These are phyloP conservation scores for Crucihimalaya himalaica DNA, from an alignment of 345 rosid species.

Conservation along the genomic window DNA sequence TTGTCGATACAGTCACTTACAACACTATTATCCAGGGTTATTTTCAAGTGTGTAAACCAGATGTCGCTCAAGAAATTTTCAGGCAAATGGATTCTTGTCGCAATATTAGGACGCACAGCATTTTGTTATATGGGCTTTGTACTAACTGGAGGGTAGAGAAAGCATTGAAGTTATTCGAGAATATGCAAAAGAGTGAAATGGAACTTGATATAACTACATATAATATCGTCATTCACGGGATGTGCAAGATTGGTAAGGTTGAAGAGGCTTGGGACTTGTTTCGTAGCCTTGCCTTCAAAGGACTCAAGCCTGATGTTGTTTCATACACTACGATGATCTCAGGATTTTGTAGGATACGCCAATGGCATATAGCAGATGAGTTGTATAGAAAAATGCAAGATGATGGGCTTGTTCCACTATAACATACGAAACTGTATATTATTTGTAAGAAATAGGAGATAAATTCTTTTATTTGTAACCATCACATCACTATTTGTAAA, in stretches of 20 bases:
- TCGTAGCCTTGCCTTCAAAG: not conserved
- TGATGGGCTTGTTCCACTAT: conserved; percentile 20
- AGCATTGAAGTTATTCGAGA: conserved; percentile 34
- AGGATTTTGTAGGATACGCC: conserved; percentile 38
- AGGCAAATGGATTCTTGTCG: conserved; percentile 37
- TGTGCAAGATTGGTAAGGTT: conserved; percentile 41
- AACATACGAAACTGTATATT: conserved; percentile 7
- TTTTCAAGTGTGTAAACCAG: conserved; percentile 33
- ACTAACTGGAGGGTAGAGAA: conserved; percentile 34
- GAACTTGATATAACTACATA: conserved; percentile 26
- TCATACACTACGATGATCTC: conserved; percentile 41
- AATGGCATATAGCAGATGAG: conserved; percentile 33
- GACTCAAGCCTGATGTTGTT: conserved; percentile 35
- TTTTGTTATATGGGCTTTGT: conserved; percentile 41
- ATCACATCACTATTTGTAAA: conserved; percentile 18
- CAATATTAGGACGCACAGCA: conserved; percentile 28
- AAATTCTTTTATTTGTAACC: conserved; percentile 16
- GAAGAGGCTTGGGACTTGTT: conserved; percentile 42
- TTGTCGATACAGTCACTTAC: conserved; percentile 35
- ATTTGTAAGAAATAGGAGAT: not conserved
- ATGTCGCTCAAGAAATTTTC: conserved; percentile 33
- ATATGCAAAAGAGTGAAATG: conserved; percentile 28
- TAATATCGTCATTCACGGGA: conserved; percentile 41
- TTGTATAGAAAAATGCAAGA: conserved; percentile 41
- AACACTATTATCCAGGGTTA: conserved; percentile 40